Percentiles rank a stretch among this genome's conserved stretches.
phyloP scores from a whole-genome alignment of 2,329 filamentous ascomycete genomes.

The Trichoderma gracile region DNA sequence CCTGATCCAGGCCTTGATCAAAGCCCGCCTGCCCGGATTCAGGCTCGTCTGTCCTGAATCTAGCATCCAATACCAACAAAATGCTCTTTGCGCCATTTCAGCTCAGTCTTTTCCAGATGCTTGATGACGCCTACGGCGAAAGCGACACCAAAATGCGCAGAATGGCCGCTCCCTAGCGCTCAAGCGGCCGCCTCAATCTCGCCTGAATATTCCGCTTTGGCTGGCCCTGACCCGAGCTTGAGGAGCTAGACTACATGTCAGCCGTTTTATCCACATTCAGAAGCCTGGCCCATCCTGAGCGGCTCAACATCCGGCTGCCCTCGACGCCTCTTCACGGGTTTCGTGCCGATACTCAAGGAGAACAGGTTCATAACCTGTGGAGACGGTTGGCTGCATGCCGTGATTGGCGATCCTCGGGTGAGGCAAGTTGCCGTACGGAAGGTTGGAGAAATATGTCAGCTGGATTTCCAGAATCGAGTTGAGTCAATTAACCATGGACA shows the following conservation, averaged over 20 bases:
- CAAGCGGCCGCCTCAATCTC: background rate
- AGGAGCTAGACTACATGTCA: background rate
- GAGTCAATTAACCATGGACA: too few species aligned
- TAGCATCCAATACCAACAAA: too few species aligned
- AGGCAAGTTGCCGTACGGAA: background rate
- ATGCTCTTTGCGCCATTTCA: too few species aligned
- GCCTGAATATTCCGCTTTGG: too few species aligned
- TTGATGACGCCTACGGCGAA: background rate
- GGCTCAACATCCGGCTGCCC: background rate
- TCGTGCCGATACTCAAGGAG: background rate
- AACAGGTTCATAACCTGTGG: background rate
- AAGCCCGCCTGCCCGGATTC: too few species aligned
- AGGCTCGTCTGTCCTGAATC: too few species aligned
- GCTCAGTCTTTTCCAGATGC: too few species aligned
- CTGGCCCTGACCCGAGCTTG: background rate
- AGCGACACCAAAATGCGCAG: background rate
- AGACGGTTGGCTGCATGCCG: background rate
- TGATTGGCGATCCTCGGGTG: background rate
- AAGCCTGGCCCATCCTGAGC: background rate
- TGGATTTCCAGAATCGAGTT: background rate
- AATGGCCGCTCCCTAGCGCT: slow-evolving; percentile 7
- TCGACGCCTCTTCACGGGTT: background rate
- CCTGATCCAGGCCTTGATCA: too few species aligned
- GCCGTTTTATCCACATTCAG: slow-evolving; percentile 9
- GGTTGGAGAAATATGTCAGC: background rate